These are phyloP conservation scores for Histomonas meleagridis DNA, from an alignment of 208 protist genomes.

Conservation along the genomic window DNA sequence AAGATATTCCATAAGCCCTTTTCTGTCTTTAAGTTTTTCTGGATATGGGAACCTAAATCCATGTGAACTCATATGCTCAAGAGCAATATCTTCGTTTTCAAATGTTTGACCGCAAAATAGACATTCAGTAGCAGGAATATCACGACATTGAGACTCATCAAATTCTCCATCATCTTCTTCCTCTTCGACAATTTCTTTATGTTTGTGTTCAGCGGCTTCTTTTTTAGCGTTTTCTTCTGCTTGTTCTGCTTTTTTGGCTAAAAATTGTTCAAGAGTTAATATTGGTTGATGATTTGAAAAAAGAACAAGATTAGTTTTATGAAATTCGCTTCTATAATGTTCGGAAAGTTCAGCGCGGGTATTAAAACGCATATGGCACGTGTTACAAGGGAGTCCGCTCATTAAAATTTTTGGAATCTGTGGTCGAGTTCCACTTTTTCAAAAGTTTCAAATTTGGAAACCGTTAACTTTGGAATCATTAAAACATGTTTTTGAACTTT, in stretches of 20 bases:
- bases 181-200: not conserved
- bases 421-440: too few species aligned
- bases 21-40: not conserved
- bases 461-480: too few species aligned
- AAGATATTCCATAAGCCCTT: not conserved
- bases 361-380: not conserved
- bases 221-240: not conserved
- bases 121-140: conserved; percentile 31
- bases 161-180: conserved; percentile 23
- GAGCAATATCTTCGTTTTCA: not conserved
- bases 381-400: conserved; percentile 29
- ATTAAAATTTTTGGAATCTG: too few species aligned
- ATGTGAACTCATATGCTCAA: conserved; percentile 12
- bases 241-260: not conserved
- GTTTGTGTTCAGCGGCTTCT: not conserved
- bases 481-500: too few species aligned
- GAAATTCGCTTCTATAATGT: not conserved
- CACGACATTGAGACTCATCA: not conserved
- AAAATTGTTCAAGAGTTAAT: not conserved
- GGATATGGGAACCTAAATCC: not conserved
- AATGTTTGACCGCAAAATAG: not conserved
- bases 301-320: not conserved
- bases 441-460: too few species aligned
- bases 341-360: not conserved
- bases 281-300: not conserved